phyloP scores from a whole-genome alignment of 257 asterid species.

The Penstemon newberryi region DNA sequence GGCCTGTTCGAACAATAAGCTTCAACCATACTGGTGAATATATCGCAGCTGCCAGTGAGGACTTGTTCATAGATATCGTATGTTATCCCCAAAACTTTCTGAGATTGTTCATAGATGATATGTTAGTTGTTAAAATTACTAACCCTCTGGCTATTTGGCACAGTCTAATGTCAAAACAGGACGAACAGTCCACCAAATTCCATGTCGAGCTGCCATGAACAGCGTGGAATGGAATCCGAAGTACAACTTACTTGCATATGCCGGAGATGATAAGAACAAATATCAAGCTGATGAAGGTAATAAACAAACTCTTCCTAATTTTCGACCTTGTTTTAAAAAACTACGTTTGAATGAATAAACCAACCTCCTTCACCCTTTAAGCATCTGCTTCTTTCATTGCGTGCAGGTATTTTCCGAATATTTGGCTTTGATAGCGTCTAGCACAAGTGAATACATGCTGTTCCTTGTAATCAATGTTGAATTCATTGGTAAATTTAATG shows the following conservation, averaged over 20 bases:
- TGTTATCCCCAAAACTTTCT: constrained; percentile 32
- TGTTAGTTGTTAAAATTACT: background rate
- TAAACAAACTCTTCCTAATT: background rate
- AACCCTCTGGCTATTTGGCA: constrained; percentile 22
- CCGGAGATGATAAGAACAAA: constrained; percentile 96
- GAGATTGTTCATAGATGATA: background rate
- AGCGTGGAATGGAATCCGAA: constrained; percentile 99
- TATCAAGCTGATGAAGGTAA: constrained; percentile 92
- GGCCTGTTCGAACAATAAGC: constrained; percentile 98
- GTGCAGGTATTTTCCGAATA: constrained; percentile 80
- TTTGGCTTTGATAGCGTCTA: constrained; percentile 85
- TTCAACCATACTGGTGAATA: constrained; percentile 92
- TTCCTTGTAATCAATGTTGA: too few species aligned
- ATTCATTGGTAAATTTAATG: too few species aligned
- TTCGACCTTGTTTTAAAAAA: background rate
- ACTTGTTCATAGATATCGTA: constrained; percentile 91
- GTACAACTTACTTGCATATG: constrained; percentile 86
- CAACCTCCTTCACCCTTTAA: constrained; percentile 9
- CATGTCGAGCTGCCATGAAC: constrained; percentile 97
- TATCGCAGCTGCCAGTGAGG: constrained; percentile 97
- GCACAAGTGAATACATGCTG: background rate
- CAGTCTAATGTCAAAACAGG: constrained; percentile 87
- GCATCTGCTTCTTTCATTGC: constrained; percentile 8
- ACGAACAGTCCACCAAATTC: constrained; percentile 83
- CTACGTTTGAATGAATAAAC: background rate